Evolutionary conservation across 2,329 filamentous ascomycete species (phyloP).

Genomic region (Orbilia quercus): DNA sequence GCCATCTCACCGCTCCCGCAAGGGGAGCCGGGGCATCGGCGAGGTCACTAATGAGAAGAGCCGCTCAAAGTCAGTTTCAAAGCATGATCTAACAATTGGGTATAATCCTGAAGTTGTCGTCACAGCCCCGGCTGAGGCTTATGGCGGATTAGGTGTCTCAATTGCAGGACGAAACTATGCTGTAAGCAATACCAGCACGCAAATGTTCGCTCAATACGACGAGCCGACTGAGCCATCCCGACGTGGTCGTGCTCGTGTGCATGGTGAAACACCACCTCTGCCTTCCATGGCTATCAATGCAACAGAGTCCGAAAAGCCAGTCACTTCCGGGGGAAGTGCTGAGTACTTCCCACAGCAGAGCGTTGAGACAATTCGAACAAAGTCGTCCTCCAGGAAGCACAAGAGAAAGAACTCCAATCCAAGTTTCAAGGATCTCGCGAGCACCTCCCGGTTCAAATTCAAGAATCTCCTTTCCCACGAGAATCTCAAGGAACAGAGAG

Average conservation of each 20-base stretch:
- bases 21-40: slow-evolving; percentile 17
- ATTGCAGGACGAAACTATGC: slow-evolving; percentile 41
- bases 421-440: slow-evolving; percentile 50
- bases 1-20: slow-evolving; percentile 37
- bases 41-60: slow-evolving; percentile 23
- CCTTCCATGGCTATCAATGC: slow-evolving; percentile 35
- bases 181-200: slow-evolving; percentile 42
- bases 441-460: slow-evolving; percentile 48
- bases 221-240: slow-evolving; percentile 36
- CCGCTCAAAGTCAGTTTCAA: slow-evolving; percentile 36
- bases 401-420: slow-evolving; percentile 54
- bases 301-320: not conserved
- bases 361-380: not conserved
- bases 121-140: slow-evolving; percentile 36
- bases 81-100: slow-evolving; percentile 47
- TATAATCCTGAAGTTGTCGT: slow-evolving; percentile 51
- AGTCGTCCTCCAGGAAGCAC: slow-evolving; percentile 38
- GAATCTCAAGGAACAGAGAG: slow-evolving; percentile 41
- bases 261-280: slow-evolving; percentile 53
- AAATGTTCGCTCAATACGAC: slow-evolving; percentile 52
- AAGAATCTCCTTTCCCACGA: slow-evolving; percentile 49
- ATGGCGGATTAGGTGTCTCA: slow-evolving; percentile 37
- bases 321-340: slow-evolving; percentile 5
- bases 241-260: slow-evolving; percentile 42
- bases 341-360: slow-evolving; percentile 14